phyloP scores from a whole-genome alignment of 257 asterid species.

The Jacaranda copaia region DNA sequence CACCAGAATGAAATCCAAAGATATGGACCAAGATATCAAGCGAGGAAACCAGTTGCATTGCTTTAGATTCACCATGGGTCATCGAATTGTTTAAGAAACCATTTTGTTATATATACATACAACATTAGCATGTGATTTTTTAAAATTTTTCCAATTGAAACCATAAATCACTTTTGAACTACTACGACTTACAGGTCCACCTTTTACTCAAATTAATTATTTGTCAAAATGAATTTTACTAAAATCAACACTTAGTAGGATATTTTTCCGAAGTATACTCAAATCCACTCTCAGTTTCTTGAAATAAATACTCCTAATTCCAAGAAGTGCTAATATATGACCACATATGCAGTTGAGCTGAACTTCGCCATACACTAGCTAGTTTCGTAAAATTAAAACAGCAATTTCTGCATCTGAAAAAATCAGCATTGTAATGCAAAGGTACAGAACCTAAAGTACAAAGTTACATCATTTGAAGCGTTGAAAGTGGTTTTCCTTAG shows the following conservation, averaged over 20 bases:
- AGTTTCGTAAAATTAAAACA: neutral
- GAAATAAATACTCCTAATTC: neutral
- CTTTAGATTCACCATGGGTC: neutral
- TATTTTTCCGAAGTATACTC: neutral
- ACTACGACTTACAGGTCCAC: neutral
- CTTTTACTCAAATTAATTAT: neutral
- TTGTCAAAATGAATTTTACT: neutral
- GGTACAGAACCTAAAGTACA: no score
- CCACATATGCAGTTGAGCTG: neutral
- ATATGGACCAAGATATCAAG: conserved; percentile 12
- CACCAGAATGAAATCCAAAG: neutral
- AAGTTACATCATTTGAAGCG: no score
- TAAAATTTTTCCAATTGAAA: neutral
- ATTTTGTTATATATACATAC: neutral
- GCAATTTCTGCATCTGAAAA: neutral
- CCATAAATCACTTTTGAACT: conserved; percentile 11
- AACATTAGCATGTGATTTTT: neutral
- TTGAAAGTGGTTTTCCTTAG: no score
- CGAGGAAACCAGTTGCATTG: neutral
- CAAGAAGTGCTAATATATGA: neutral
- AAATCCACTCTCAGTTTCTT: neutral
- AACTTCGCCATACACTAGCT: neutral
- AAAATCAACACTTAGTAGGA: neutral
- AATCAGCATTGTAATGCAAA: neutral
- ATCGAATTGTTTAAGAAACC: neutral